A percentile compares a stretch with the other conserved stretches of the same genome.
phyloP scores from a whole-genome alignment of 2,329 filamentous ascomycete genomes.

The Ophiostoma quercus region DNA sequence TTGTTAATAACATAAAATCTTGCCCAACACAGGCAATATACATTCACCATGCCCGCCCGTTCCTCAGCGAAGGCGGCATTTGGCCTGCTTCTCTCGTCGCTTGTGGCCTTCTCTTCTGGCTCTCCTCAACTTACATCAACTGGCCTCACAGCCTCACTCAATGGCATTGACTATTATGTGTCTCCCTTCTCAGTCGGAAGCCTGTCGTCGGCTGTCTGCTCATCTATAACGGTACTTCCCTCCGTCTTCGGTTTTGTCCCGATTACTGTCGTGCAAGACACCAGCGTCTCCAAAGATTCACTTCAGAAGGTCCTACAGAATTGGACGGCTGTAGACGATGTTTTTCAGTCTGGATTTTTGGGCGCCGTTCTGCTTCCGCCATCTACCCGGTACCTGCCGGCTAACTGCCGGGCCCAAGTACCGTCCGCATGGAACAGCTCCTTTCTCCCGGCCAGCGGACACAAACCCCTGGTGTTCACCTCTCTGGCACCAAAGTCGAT shows the following conservation, averaged over 20 bases:
- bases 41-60: not conserved
- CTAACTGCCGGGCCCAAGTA: not conserved
- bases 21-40: not conserved
- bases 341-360: not conserved
- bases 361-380: not conserved
- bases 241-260: not conserved
- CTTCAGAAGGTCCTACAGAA: not conserved
- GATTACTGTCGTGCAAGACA: not conserved
- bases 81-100: not conserved
- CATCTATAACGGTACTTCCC: not conserved
- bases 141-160: not conserved
- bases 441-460: not conserved
- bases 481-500: not conserved
- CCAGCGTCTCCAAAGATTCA: not conserved
- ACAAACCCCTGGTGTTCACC: not conserved
- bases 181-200: not conserved
- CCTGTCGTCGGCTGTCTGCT: not conserved
- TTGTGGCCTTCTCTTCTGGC: not conserved
- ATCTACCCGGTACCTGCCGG: not conserved
- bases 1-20: not conserved
- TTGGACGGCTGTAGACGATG: not conserved
- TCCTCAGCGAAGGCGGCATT: not conserved
- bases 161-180: not conserved
- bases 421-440: not conserved
- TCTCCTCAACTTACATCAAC: not conserved